These are phyloP conservation scores for Jaapia argillacea DNA, from an alignment of 768 basidiomycete genomes.

Conservation along the genomic window DNA sequence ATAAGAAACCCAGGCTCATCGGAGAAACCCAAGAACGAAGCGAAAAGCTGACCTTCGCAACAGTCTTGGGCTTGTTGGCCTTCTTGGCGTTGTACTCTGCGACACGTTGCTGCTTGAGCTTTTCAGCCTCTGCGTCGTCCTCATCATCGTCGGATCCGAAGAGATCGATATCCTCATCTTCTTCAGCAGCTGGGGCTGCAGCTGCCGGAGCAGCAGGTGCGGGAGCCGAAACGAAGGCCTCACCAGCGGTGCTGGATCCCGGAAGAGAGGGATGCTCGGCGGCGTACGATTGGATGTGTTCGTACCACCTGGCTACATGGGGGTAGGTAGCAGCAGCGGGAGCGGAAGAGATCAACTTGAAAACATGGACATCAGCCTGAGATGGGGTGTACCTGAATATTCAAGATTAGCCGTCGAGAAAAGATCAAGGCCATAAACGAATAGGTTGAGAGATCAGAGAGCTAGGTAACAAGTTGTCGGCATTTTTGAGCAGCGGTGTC, in stretches of 20 bases:
- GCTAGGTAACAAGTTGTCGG: constrained; percentile 65
- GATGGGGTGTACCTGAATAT: constrained; percentile 72
- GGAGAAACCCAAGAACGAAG: constrained; percentile 2
- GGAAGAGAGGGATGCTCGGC: constrained; percentile 70
- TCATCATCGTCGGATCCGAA: constrained; percentile 82
- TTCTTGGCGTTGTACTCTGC: constrained; percentile 92
- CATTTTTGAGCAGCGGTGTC: constrained; percentile 78
- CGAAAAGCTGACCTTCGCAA: constrained; percentile 60
- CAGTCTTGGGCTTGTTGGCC: constrained; percentile 78
- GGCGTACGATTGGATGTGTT: constrained; percentile 82
- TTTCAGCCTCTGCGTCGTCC: constrained; percentile 78
- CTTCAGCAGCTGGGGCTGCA: constrained; percentile 31
- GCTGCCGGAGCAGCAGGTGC: constrained; percentile 35
- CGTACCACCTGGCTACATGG: constrained; percentile 85
- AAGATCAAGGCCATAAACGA: neutral
- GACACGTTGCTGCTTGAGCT: constrained; percentile 84
- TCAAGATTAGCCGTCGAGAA: neutral
- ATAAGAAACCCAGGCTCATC: constrained; percentile 3
- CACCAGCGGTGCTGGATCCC: constrained; percentile 78
- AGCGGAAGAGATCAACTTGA: constrained; percentile 63
- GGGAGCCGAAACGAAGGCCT: constrained; percentile 53
- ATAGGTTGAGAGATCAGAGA: constrained; percentile 43
- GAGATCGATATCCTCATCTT: constrained; percentile 74
- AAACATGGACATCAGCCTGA: constrained; percentile 90
- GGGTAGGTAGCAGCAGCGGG: constrained; percentile 61